phyloP scores from a whole-genome alignment of 495 filamentous ascomycete genomes.

The Hypoxylon lienhwacheense region DNA sequence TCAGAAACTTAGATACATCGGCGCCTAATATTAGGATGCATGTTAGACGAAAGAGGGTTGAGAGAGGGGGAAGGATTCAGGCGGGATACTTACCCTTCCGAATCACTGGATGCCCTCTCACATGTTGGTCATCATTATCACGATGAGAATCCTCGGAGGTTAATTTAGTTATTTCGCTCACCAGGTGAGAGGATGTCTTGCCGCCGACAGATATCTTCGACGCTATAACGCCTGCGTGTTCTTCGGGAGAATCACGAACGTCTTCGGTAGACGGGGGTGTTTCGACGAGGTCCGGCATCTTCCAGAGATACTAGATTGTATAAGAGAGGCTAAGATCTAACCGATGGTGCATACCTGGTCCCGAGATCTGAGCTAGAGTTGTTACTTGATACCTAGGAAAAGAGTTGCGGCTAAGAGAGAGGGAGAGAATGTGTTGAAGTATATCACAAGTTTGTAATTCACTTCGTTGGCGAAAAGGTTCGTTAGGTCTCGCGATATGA shows the following conservation, averaged over 20 bases:
- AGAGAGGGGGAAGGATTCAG: neutral
- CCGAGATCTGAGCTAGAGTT: no score
- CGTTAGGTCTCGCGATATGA: no score
- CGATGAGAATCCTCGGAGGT: conserved; percentile 3
- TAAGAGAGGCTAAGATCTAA: no score
- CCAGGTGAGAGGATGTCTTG: neutral
- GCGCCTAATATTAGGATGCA: neutral
- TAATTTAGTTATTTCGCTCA: neutral
- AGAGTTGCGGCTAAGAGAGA: no score
- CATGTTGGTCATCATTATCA: conserved; percentile 5
- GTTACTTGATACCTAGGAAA: no score
- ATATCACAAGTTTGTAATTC: no score
- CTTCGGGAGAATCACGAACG: neutral
- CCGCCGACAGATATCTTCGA: conserved; percentile 9
- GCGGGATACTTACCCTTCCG: conserved; percentile 19
- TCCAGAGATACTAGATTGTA: no score
- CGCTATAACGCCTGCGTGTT: conserved; percentile 1
- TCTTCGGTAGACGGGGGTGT: neutral
- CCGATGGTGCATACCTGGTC: no score
- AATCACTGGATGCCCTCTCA: conserved; percentile 21
- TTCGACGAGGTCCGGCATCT: conserved; percentile 13
- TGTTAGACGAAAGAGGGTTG: neutral
- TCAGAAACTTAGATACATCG: conserved; percentile 33
- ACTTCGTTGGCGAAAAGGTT: no score
- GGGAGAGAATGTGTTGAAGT: no score